Conservation (phyloP, 805 yeast species). For the Candida anglica region DNA sequence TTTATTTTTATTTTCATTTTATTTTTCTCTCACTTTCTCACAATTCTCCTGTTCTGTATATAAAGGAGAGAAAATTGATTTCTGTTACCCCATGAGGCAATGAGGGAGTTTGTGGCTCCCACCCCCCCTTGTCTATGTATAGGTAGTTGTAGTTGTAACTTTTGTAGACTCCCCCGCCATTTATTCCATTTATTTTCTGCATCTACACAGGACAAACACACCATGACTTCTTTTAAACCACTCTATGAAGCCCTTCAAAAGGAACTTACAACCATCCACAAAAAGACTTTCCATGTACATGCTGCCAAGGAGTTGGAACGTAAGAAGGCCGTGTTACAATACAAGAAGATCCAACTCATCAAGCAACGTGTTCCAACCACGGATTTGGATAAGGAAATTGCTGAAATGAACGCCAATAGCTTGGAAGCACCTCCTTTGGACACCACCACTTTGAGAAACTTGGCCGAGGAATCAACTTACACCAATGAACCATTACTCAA, state of each 20-base stretch:
- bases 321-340: slow-evolving; percentile 43
- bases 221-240: slow-evolving; percentile 7
- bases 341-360: slow-evolving; percentile 44
- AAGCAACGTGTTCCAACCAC: slow-evolving; percentile 30
- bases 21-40: too few relatives aligned
- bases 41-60: too few relatives aligned
- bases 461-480: slow-evolving; percentile 14
- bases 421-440: slow-evolving; percentile 19
- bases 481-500: slow-evolving; percentile 5
- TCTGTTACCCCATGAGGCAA: too few relatives aligned
- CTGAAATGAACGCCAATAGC: slow-evolving; percentile 4
- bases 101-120: too few relatives aligned
- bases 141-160: too few relatives aligned
- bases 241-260: slow-evolving; percentile 24
- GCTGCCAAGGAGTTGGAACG: slow-evolving; percentile 38
- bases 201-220: too few relatives aligned
- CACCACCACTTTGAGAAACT: slow-evolving; percentile 15
- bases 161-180: too few relatives aligned
- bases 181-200: too few relatives aligned
- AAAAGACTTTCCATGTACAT: slow-evolving; percentile 33
- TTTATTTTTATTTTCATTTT: too few relatives aligned
- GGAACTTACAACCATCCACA: slow-evolving; percentile 38
- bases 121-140: too few relatives aligned
- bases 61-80: too few relatives aligned
- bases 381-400: slow-evolving; percentile 25